Percentiles rank a stretch among this genome's conserved stretches.
Conservation (phyloP, 2,329 filamentous ascomycete species). For the Exophiala xenobiotica region DNA sequence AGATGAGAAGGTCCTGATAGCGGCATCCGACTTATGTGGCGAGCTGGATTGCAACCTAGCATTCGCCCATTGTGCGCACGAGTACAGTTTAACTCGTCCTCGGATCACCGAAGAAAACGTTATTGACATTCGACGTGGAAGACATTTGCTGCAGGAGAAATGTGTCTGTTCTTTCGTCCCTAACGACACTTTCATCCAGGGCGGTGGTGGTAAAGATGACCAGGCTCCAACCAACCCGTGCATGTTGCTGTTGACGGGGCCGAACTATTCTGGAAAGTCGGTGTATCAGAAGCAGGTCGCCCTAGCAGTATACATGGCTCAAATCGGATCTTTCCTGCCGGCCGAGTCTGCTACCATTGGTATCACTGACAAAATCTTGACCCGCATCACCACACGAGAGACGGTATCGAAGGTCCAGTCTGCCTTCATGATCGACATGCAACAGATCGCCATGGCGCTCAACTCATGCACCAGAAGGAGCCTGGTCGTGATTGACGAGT, state of each 20-base stretch:
- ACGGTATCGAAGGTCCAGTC: conserved; percentile 65
- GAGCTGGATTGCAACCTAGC: conserved; percentile 82
- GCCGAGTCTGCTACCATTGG: conserved; percentile 74
- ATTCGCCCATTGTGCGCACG: conserved; percentile 71
- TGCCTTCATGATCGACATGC: conserved; percentile 77
- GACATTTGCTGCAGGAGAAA: conserved; percentile 82
- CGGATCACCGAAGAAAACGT: conserved; percentile 68
- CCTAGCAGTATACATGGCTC: conserved; percentile 85
- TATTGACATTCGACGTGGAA: conserved; percentile 72
- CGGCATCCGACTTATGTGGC: conserved; percentile 76
- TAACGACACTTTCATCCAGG: conserved; percentile 72
- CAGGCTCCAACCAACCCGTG: conserved; percentile 49
- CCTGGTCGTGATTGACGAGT: conserved; percentile 89
- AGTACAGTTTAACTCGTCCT: conserved; percentile 70
- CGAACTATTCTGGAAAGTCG: conserved; percentile 96
- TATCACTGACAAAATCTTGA: conserved; percentile 88
- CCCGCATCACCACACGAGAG: conserved; percentile 74
- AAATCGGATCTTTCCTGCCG: conserved; percentile 89
- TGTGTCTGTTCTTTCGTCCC: conserved; percentile 77
- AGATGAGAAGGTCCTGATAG: conserved; percentile 64
- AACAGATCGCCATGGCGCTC: conserved; percentile 77
- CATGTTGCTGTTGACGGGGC: conserved; percentile 81
- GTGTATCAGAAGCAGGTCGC: conserved; percentile 93
- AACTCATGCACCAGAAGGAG: conserved; percentile 73
- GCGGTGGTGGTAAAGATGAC: conserved; percentile 48